Percentiles rank a stretch among this genome's conserved stretches.
Evolutionary conservation across 1,139 yeast species (phyloP).

Genomic region (Eremothecium sinecaudum): DNA sequence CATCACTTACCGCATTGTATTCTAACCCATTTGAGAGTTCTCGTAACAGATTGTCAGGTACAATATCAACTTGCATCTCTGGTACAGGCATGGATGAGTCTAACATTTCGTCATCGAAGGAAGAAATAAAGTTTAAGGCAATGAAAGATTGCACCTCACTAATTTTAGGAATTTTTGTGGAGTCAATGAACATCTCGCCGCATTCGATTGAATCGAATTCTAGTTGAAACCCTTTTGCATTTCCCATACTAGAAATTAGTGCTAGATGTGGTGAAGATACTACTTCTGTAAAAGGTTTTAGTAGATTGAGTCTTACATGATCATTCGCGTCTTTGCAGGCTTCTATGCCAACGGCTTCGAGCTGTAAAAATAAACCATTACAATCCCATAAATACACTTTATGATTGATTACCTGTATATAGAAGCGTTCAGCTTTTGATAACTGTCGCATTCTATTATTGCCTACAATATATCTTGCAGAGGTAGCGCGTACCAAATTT

Average conservation of each 20-base stretch:
- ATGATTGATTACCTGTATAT: constrained; percentile 12
- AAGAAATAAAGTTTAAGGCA: constrained; percentile 11
- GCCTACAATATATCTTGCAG: constrained; percentile 3
- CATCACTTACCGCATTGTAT: not conserved
- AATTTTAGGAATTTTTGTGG: constrained; percentile 14
- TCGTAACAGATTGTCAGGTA: not conserved
- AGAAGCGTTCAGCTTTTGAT: constrained; percentile 6
- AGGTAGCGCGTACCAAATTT: constrained; percentile 4
- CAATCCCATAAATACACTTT: constrained; percentile 18
- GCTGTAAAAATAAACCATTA: constrained; percentile 12
- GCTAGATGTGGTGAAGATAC: constrained; percentile 7
- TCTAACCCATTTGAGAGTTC: not conserved
- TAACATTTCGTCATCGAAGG: constrained; percentile 8
- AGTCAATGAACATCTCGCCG: constrained; percentile 10
- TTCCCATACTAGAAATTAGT: constrained; percentile 8
- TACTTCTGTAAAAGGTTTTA: constrained; percentile 3
- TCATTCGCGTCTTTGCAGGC: constrained; percentile 11
- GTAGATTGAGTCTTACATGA: constrained; percentile 11
- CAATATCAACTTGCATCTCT: not conserved
- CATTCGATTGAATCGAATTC: constrained; percentile 8
- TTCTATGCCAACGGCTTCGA: constrained; percentile 13
- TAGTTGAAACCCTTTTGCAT: constrained; percentile 14
- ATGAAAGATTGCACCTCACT: constrained; percentile 21
- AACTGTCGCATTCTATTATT: constrained; percentile 2
- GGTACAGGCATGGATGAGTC: constrained; percentile 8